These are phyloP conservation scores for Xylaria arbuscula DNA, from an alignment of 2,329 filamentous ascomycete genomes.

Conservation along the genomic window DNA sequence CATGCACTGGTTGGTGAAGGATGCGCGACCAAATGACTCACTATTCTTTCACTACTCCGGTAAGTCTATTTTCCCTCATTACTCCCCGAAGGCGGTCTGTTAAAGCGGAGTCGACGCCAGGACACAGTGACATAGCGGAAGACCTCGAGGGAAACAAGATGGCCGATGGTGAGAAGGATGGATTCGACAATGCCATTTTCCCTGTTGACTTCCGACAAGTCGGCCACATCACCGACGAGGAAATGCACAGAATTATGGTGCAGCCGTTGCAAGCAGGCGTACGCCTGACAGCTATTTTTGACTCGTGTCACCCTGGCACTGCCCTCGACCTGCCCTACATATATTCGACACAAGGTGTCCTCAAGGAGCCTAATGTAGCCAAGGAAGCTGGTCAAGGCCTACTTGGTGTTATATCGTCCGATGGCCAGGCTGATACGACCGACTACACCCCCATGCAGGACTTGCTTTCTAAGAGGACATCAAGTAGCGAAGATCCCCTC, in stretches of 20 bases:
- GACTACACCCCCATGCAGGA: too few species aligned
- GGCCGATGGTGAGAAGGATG: slow-evolving; percentile 82
- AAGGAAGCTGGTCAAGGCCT: slow-evolving; percentile 81
- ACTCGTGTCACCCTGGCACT: slow-evolving; percentile 83
- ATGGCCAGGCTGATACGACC: too few species aligned
- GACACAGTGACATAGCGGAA: slow-evolving; percentile 80
- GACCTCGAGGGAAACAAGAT: slow-evolving; percentile 56
- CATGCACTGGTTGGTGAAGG: slow-evolving; percentile 98
- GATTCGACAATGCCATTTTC: slow-evolving; percentile 82
- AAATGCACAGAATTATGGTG: slow-evolving; percentile 83
- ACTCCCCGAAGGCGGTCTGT: slow-evolving; percentile 21
- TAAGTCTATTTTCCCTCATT: slow-evolving; percentile 51
- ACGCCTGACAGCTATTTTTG: slow-evolving; percentile 83
- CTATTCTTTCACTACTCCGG: slow-evolving; percentile 98
- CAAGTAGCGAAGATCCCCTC: slow-evolving; percentile 78
- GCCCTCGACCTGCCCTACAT: slow-evolving; percentile 82
- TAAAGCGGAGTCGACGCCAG: slow-evolving; percentile 52
- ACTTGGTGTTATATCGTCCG: slow-evolving; percentile 78
- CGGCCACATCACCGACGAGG: slow-evolving; percentile 82
- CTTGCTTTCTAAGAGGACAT: too few species aligned
- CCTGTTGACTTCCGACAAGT: slow-evolving; percentile 76
- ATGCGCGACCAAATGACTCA: slow-evolving; percentile 90
- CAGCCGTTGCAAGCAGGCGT: slow-evolving; percentile 82
- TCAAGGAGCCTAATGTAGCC: slow-evolving; percentile 84
- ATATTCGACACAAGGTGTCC: slow-evolving; percentile 81